Conservation (phyloP, 1,284 basidiomycete species). For the Apiotrichum brassicae region DNA sequence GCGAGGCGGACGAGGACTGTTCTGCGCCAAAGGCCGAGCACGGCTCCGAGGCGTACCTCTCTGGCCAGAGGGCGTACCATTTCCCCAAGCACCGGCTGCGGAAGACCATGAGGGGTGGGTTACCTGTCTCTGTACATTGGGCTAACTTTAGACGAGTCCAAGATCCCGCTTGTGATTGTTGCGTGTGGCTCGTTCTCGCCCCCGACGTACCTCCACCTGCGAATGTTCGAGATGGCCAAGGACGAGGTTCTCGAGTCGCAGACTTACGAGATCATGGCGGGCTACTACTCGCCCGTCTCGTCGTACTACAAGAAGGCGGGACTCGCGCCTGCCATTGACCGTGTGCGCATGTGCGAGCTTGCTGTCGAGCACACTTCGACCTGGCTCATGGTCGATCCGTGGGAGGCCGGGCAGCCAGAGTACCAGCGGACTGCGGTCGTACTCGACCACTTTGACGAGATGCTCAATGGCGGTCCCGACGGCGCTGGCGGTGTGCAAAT, state of each 20-base stretch:
- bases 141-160: slow-evolving; percentile 42
- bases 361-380: slow-evolving; percentile 62
- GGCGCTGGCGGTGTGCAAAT: slow-evolving; percentile 49
- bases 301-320: slow-evolving; percentile 90
- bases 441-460: slow-evolving; percentile 89
- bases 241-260: slow-evolving; percentile 90
- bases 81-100: slow-evolving; percentile 48
- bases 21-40: slow-evolving; percentile 36
- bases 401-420: slow-evolving; percentile 84
- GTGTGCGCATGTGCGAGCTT: slow-evolving; percentile 81
- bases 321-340: slow-evolving; percentile 68
- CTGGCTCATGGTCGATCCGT: slow-evolving; percentile 81
- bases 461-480: slow-evolving; percentile 62
- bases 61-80: slow-evolving; percentile 34
- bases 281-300: slow-evolving; percentile 86
- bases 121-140: too few species aligned
- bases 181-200: slow-evolving; percentile 55
- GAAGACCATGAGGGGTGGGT: slow-evolving; percentile 47
- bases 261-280: slow-evolving; percentile 86
- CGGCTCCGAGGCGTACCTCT: slow-evolving; percentile 37
- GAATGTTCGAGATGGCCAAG: slow-evolving; percentile 98
- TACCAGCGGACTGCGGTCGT: slow-evolving; percentile 95
- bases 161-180: slow-evolving; percentile 50
- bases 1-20: slow-evolving; percentile 45
- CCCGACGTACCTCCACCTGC: slow-evolving; percentile 56